These are phyloP conservation scores for Linderniella brevidens DNA, from an alignment of 257 asterid genomes.

Conservation along the genomic window DNA sequence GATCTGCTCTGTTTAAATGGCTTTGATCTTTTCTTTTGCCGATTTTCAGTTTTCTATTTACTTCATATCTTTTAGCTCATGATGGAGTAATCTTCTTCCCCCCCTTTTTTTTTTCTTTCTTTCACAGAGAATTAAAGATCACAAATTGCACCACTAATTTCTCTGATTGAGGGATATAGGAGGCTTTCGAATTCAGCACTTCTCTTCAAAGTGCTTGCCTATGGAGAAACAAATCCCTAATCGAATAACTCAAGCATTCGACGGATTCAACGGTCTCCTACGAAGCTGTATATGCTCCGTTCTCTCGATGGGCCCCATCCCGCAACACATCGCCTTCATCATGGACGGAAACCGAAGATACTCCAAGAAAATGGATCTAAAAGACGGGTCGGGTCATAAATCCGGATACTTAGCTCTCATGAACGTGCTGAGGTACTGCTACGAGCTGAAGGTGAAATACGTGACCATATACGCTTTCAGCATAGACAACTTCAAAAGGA, in stretches of 20 bases:
- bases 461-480: constrained; percentile 70
- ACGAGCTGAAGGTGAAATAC: constrained; percentile 38
- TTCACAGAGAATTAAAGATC: too few species aligned
- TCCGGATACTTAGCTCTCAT: constrained; percentile 41
- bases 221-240: constrained; percentile 20
- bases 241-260: constrained; percentile 13
- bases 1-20: too few species aligned
- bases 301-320: constrained; percentile 45
- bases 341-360: constrained; percentile 84
- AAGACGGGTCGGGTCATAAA: constrained; percentile 47
- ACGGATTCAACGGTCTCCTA: constrained; percentile 15
- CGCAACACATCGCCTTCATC: constrained; percentile 59
- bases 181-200: constrained; percentile 2
- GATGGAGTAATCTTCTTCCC: too few species aligned
- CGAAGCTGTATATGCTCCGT: constrained; percentile 21
- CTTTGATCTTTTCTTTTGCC: constrained; percentile 3
- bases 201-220: constrained; percentile 9
- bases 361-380: constrained; percentile 35
- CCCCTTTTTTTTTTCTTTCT: too few species aligned
- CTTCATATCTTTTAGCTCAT: too few species aligned
- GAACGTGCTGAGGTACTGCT: constrained; percentile 50
- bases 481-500: constrained; percentile 62
- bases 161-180: too few species aligned
- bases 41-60: too few species aligned
- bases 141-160: too few species aligned